Conservation (phyloP, 441 rosid species). For the Pelargonium australe region DNA sequence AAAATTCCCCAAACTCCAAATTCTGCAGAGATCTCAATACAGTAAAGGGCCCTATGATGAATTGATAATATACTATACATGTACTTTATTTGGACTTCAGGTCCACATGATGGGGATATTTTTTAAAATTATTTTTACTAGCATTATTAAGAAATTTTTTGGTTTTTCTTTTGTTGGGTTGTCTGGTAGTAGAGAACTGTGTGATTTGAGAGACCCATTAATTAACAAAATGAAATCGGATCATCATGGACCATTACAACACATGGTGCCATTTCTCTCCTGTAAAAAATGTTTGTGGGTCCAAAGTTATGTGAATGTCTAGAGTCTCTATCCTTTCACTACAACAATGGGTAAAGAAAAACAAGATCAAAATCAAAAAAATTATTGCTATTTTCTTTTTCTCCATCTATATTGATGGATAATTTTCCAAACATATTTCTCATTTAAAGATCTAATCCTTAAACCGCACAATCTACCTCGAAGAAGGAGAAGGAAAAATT, state of each 20-base stretch:
- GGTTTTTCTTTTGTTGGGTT: constrained; percentile 2
- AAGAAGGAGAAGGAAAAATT: too few species aligned
- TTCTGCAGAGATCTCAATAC: neutral
- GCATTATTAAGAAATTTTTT: neutral
- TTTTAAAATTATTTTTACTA: neutral
- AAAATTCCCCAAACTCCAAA: neutral
- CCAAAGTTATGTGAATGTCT: neutral
- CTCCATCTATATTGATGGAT: neutral
- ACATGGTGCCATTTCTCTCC: constrained; percentile 4
- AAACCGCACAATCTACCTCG: too few species aligned
- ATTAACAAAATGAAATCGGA: neutral
- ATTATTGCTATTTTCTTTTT: neutral
- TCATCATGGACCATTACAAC: neutral
- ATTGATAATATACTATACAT: neutral
- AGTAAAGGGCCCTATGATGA: neutral
- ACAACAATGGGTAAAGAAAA: neutral
- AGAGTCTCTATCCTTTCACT: neutral
- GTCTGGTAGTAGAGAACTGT: constrained; percentile 4
- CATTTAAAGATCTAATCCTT: too few species aligned
- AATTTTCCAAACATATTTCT: neutral
- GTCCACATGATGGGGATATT: neutral
- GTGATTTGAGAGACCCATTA: neutral
- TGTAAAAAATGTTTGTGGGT: neutral
- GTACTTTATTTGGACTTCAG: neutral
- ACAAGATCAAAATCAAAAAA: neutral